Base-by-base conservation (phyloP, 2,329 filamentous ascomycete genomes). In the Colletotrichum karsti region DNA sequence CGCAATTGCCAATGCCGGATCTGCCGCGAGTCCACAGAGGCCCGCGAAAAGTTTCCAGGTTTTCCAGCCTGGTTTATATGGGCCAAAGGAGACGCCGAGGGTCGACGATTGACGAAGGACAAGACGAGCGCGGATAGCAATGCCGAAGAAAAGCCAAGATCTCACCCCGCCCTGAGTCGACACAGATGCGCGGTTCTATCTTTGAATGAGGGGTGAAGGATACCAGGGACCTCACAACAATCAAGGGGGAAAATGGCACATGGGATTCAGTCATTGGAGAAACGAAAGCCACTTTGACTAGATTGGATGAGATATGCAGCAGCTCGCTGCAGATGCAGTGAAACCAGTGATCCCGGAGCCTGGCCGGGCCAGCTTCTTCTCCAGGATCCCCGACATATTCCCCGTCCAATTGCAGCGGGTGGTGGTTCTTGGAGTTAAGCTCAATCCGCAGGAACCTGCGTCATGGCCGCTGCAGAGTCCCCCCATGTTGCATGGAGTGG, bases 11-110 rank as follows among this genome's bases (percentile, higher is more conserved):
- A 66, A 18, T 57, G 57, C 62, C 37, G 64, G 51, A 39, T 67
- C 59, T 64, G 59, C 64, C 60, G 60, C 39, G 51, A n/a, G 37
- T 57, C 35, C 26, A 44, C 56, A 59, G 7, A n/a, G n/a, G 30
- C 28, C 53, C 44, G 30, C 22, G 26, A 67, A 54, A 46, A 26
- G 53, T 28, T 64, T 63, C 53, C 57, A 37, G 44, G 42, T 46
- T 46, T 58, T 15, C 59, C 64, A 64, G 60, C 64, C 64, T 37
- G 64, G 64, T 58, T 64, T 59, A 64, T 64, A 67, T 67, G 64
- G 60, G 53, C 60, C 64, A 58, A 53, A 41, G 39, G 8, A 39
- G 30, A 51, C 7, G 26, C 42, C 18, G 41, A 58, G 22, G 24
- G 42, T 22, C 7, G 9, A 46, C 3, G 42, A 18, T 22, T 15